Evolutionary conservation across 371 early-diverging fungal genomes (phyloP).

Genomic region (Blastocladiella emersonii): DNA sequence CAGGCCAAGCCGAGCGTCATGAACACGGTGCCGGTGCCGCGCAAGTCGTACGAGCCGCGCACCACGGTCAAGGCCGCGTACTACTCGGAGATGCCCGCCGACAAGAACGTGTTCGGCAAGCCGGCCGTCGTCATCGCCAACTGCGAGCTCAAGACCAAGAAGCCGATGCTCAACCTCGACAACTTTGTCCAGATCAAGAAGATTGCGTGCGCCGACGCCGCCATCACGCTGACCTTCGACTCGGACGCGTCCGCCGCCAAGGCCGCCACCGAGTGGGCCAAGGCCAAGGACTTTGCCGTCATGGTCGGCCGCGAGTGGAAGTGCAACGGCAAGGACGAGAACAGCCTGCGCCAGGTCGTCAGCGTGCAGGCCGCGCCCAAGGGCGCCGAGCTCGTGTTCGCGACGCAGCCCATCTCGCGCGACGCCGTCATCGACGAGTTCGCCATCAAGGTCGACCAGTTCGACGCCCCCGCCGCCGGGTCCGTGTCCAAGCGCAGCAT

Average conservation of each 20-base stretch:
- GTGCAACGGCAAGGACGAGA: background rate
- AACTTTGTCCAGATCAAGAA: background rate
- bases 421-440: background rate
- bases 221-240: background rate
- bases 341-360: background rate
- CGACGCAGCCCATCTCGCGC: background rate
- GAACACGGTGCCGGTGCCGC: background rate
- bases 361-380: background rate
- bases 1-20: background rate
- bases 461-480: background rate
- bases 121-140: background rate
- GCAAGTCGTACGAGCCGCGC: slow-evolving; percentile 1
- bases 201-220: background rate
- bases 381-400: background rate
- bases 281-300: background rate
- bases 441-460: background rate
- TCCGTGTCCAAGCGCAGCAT: background rate
- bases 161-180: background rate
- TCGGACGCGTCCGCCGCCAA: background rate
- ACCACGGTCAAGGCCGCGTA: background rate
- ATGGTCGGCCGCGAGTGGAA: background rate
- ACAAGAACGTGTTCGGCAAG: background rate
- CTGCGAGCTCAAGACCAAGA: background rate
- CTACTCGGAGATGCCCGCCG: background rate
- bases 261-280: background rate